Base-by-base conservation (phyloP, 768 basidiomycete species). In the Pleurotus salmoneostramineus region DNA sequence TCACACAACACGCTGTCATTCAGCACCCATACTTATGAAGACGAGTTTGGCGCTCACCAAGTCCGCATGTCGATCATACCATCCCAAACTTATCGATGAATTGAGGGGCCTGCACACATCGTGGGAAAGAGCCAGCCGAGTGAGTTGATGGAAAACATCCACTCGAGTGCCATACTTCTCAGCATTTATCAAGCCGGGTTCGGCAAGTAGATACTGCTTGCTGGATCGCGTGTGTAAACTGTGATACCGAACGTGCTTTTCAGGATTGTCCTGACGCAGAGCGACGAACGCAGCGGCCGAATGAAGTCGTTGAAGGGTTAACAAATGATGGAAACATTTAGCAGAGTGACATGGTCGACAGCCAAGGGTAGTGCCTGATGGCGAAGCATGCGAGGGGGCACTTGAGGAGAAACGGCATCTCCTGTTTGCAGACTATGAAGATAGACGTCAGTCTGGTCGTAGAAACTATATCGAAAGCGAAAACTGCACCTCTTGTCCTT, bases 41-140 rank as follows among this genome's bases (percentile, higher is more conserved):
- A 27, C 8, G 10, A 21, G 0, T 35, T 32, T 27, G 21, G 21
- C 15, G 32, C 52, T 55, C 40, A 43, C 52, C 52, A 21, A 32
- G 12, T 55, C 15, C 10, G 32, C 40, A 14, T 55, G 36, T n/a
- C 31, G 46, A 61, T 91, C 89, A 62, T 91, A 91, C 81, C 83
- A 90, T 3, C 89, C 89, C 17, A 68, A 66, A 44, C 65, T 69
- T n/a, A 77, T 71, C 34, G 68, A 68, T 6, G 69, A 62, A 60
- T 79, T 78, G 12, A 78, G 56, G 2, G 87, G 81, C 44, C 71
- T 77, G 64, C 83, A 85, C 36, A 69, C 69, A 6, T 61, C 63
- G 61, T 81, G 89, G 17, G 69, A 72, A 55, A 73, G 66, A 7
- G 88, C 83, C 17, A 79, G 69, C 45, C 80, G 65, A 4, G 72